Conservation (phyloP, 2,329 filamentous ascomycete species). For the Amylocarpus encephaloides region DNA sequence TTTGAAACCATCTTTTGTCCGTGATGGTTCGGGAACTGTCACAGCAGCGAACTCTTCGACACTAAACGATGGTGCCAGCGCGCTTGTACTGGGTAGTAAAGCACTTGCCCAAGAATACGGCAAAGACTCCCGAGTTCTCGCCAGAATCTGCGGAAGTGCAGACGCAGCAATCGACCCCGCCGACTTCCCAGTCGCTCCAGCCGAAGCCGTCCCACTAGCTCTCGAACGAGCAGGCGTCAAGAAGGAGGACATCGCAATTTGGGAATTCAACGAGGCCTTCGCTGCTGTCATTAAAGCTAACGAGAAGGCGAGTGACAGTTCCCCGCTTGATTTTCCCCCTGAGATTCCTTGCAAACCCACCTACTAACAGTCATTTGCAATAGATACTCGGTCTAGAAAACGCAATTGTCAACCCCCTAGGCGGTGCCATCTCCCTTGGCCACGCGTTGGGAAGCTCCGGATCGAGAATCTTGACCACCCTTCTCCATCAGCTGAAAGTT, state of each 20-base stretch:
- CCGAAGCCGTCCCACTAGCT: slow-evolving; percentile 86
- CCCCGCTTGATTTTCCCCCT: not conserved
- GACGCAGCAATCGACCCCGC: slow-evolving; percentile 88
- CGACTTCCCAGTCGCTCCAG: slow-evolving; percentile 89
- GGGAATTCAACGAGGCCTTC: slow-evolving; percentile 99
- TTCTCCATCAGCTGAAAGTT: slow-evolving; percentile 82
- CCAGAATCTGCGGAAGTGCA: slow-evolving; percentile 75
- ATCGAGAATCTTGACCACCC: slow-evolving; percentile 79
- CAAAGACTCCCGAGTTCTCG: slow-evolving; percentile 71
- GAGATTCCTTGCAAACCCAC: not conserved
- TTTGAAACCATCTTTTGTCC: slow-evolving; percentile 85
- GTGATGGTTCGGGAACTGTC: slow-evolving; percentile 79
- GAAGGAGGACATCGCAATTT: slow-evolving; percentile 84
- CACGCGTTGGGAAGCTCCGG: slow-evolving; percentile 93
- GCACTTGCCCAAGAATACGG: slow-evolving; percentile 77
- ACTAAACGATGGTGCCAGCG: slow-evolving; percentile 90
- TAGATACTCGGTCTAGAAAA: slow-evolving; percentile 60
- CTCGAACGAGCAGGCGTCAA: slow-evolving; percentile 83
- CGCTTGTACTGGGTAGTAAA: slow-evolving; percentile 77
- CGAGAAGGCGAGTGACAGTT: slow-evolving; percentile 56
- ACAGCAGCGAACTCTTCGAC: slow-evolving; percentile 93
- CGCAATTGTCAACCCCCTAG: slow-evolving; percentile 78
- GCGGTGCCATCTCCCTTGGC: slow-evolving; percentile 85
- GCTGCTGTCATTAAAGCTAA: slow-evolving; percentile 94
- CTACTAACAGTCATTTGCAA: slow-evolving; percentile 9